These are phyloP conservation scores for Cystobasidium sp. DNA, from an alignment of 1,284 basidiomycete genomes.

Conservation along the genomic window DNA sequence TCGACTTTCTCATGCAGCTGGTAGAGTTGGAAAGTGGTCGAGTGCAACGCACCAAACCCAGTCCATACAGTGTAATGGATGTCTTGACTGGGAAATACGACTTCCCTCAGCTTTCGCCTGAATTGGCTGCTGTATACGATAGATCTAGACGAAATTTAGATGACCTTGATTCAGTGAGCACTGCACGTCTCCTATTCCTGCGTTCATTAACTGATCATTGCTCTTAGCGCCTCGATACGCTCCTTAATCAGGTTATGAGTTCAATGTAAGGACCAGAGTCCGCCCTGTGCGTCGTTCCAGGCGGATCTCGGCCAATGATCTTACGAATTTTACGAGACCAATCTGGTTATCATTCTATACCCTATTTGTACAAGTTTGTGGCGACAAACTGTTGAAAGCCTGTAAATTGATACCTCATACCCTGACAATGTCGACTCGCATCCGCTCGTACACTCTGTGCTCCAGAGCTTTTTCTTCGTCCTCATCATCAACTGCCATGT, in stretches of 20 bases:
- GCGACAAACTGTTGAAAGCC: neutral
- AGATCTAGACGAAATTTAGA: neutral
- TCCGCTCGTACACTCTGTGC: slow-evolving; percentile 42
- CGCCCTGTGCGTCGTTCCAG: neutral
- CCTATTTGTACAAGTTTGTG: neutral
- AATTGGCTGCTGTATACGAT: slow-evolving; percentile 19
- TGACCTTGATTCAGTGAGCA: slow-evolving; percentile 25
- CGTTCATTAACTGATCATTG: neutral
- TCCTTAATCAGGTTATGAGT: slow-evolving; percentile 10
- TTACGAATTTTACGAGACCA: neutral
- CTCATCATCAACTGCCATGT: slow-evolving; percentile 39
- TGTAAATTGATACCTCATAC: slow-evolving; percentile 1
- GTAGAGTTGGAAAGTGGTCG: slow-evolving; percentile 16
- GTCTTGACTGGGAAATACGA: neutral
- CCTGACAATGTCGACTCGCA: slow-evolving; percentile 43
- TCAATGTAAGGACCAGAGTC: neutral
- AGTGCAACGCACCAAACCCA: neutral
- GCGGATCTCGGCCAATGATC: neutral
- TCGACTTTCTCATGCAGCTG: slow-evolving; percentile 34
- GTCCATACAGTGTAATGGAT: neutral
- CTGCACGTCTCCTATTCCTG: neutral
- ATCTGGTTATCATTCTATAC: neutral
- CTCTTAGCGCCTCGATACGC: slow-evolving; percentile 25
- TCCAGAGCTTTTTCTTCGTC: slow-evolving; percentile 45
- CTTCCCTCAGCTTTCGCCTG: neutral